These are phyloP conservation scores for Myriosclerotinia scirpicola DNA, from an alignment of 2,329 filamentous ascomycete species.

Conservation along the genomic window DNA sequence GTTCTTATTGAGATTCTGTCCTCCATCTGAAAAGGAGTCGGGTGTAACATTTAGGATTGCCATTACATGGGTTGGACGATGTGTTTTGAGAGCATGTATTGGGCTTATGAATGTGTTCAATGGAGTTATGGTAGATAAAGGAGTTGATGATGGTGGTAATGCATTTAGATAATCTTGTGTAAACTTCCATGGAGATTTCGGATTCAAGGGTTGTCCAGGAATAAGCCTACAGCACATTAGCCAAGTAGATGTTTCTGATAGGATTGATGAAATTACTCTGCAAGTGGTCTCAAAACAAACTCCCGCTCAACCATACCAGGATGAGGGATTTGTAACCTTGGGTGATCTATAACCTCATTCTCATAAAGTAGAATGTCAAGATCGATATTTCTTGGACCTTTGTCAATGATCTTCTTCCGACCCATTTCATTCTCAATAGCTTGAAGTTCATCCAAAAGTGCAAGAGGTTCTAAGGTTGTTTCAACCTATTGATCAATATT, in stretches of 20 bases:
- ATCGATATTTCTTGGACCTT: conserved; percentile 92
- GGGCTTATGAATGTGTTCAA: conserved; percentile 51
- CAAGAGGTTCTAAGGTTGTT: conserved; percentile 72
- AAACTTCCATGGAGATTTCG: conserved; percentile 58
- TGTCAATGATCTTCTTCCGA: conserved; percentile 81
- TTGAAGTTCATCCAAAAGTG: conserved; percentile 78
- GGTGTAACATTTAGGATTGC: conserved; percentile 92
- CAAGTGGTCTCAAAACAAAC: conserved; percentile 86
- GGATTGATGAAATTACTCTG: conserved; percentile 57
- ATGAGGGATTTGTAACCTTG: conserved; percentile 82
- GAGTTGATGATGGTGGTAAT: conserved; percentile 50
- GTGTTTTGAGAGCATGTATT: conserved; percentile 58
- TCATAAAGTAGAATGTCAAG: conserved; percentile 88
- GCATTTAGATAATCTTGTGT: conserved; percentile 62
- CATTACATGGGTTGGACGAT: conserved; percentile 74
- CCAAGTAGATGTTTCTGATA: background rate
- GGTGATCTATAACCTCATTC: conserved; percentile 61
- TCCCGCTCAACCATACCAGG: conserved; percentile 82
- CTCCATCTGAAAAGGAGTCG: conserved; percentile 95
- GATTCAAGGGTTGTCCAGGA: conserved; percentile 54
- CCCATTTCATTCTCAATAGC: conserved; percentile 79
- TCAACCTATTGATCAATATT: conserved; percentile 55
- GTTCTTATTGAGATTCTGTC: conserved; percentile 48
- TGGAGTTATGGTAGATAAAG: conserved; percentile 60
- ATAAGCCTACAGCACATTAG: conserved; percentile 49